Conservation (phyloP, 768 basidiomycete genomes). For the Pleurotus tuoliensis region DNA sequence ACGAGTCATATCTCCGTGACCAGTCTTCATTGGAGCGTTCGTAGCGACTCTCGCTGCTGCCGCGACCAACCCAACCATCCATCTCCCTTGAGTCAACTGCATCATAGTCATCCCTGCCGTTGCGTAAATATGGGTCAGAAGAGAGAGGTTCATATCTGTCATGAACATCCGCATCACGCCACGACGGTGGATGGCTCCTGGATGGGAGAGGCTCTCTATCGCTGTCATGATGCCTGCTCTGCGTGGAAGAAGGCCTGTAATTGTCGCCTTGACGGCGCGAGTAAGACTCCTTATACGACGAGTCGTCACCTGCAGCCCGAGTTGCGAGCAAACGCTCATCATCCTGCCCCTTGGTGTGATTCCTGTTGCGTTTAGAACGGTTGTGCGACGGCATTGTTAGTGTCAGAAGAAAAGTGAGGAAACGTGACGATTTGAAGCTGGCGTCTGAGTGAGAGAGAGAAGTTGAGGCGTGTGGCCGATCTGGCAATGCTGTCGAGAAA, state of each 20-base stretch:
- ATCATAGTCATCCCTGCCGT: slow-evolving; percentile 48
- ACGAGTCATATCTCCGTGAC: slow-evolving; percentile 42
- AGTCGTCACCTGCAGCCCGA: slow-evolving; percentile 35
- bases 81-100: slow-evolving; percentile 37
- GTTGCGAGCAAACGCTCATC: slow-evolving; percentile 40
- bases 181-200: slow-evolving; percentile 45
- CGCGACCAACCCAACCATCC: slow-evolving; percentile 40
- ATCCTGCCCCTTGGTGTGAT: slow-evolving; percentile 48
- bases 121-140: slow-evolving; percentile 47
- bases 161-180: slow-evolving; percentile 45
- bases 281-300: slow-evolving; percentile 45
- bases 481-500: slow-evolving; percentile 2
- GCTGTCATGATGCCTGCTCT: slow-evolving; percentile 38
- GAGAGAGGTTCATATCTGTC: slow-evolving; percentile 40
- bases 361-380: slow-evolving; percentile 42
- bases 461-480: slow-evolving; percentile 27
- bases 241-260: slow-evolving; percentile 41
- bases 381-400: slow-evolving; percentile 36
- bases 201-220: slow-evolving; percentile 52
- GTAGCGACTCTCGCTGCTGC: slow-evolving; percentile 34
- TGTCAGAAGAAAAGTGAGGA: slow-evolving; percentile 16
- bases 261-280: slow-evolving; percentile 46
- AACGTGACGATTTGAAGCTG: slow-evolving; percentile 11
- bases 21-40: slow-evolving; percentile 43
- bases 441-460: slow-evolving; percentile 20